Conservation (phyloP, 2,329 filamentous ascomycete genomes). For the Aspergillus versicolor region DNA sequence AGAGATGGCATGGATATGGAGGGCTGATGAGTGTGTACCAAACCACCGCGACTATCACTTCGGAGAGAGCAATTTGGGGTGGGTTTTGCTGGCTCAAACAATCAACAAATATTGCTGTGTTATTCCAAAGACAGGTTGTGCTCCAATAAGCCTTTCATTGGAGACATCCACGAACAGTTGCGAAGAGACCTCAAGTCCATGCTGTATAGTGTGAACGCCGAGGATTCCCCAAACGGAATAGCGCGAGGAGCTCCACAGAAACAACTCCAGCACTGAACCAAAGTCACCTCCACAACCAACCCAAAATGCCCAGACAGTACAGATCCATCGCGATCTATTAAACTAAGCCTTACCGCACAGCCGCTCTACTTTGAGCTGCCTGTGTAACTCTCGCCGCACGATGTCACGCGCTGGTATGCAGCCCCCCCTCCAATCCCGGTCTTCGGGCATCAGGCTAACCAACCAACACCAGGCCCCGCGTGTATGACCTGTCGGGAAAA, state of each 20-base stretch:
- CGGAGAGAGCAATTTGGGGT: too few species aligned
- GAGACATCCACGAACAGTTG: too few species aligned
- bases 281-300: background rate
- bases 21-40: too few species aligned
- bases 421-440: background rate
- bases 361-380: background rate
- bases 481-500: conserved; percentile 36
- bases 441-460: background rate
- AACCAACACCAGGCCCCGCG: conserved; percentile 24
- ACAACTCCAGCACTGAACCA: background rate
- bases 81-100: too few species aligned
- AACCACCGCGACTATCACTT: too few species aligned
- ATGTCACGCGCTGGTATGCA: conserved; percentile 1
- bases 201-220: background rate
- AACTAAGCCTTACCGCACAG: too few species aligned
- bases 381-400: background rate
- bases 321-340: background rate
- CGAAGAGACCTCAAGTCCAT: too few species aligned
- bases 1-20: too few species aligned
- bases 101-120: too few species aligned
- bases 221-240: background rate
- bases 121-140: too few species aligned
- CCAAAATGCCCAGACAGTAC: background rate
- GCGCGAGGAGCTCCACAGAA: background rate
- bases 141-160: too few species aligned